phyloP scores from a whole-genome alignment of 192 early-diverging fungal species.

The Coemansia sp. region DNA sequence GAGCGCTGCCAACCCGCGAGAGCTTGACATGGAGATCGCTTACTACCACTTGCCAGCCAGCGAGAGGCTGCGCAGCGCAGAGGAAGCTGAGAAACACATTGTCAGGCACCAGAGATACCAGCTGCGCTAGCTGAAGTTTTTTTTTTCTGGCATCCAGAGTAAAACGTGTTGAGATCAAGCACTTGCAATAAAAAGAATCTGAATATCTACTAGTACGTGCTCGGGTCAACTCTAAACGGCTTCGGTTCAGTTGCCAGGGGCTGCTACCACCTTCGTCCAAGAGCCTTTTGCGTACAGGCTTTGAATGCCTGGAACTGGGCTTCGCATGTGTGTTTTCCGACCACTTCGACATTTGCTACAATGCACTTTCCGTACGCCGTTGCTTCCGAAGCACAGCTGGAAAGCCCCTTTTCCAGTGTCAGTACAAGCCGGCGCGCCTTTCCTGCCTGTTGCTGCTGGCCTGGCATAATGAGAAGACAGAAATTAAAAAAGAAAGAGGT shows the following conservation, averaged over 20 bases:
- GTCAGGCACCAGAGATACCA: constrained; percentile 33
- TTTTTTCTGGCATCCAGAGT: too few species aligned
- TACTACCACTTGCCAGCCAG: constrained; percentile 43
- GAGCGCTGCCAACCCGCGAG: constrained; percentile 66
- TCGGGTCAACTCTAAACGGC: too few species aligned
- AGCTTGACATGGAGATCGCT: constrained; percentile 67
- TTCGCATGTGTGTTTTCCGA: constrained; percentile 61
- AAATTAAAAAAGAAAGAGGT: too few species aligned
- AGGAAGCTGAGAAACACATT: not conserved
- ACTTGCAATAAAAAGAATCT: too few species aligned
- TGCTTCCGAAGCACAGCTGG: constrained; percentile 46
- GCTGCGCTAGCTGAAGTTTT: constrained; percentile 20
- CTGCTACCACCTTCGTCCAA: constrained; percentile 51
- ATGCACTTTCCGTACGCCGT: constrained; percentile 62
- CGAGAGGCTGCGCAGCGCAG: not conserved
- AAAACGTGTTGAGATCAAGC: too few species aligned
- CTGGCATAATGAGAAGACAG: constrained; percentile 16
- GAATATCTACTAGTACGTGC: not conserved
- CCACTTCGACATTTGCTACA: constrained; percentile 51
- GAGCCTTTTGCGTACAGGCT: constrained; percentile 57
- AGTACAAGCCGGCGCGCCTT: constrained; percentile 49
- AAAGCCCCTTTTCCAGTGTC: constrained; percentile 49
- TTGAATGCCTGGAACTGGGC: constrained; percentile 65
- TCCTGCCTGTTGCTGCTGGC: constrained; percentile 25
- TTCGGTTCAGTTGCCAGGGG: too few species aligned